phyloP scores from a whole-genome alignment of 495 filamentous ascomycete genomes.

The Astrothelium subdiscretum region DNA sequence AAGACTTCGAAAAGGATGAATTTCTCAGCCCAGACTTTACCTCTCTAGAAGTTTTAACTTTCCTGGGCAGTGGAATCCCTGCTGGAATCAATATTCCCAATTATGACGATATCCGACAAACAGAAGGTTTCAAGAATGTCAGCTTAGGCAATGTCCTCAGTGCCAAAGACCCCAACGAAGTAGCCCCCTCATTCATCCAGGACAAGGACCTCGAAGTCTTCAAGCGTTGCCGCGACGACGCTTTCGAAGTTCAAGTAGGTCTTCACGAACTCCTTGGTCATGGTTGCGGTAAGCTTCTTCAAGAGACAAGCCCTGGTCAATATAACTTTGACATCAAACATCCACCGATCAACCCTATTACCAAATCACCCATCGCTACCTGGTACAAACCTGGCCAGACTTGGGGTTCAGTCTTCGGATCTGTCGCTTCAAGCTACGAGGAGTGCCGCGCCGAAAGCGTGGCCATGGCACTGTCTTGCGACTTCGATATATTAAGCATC shows the following conservation, averaged over 20 bases:
- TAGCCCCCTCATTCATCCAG: conserved; percentile 71
- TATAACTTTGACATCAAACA: conserved; percentile 79
- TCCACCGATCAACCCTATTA: conserved; percentile 72
- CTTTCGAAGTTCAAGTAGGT: conserved; percentile 92
- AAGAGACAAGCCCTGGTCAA: conserved; percentile 67
- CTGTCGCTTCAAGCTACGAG: conserved; percentile 77
- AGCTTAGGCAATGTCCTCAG: conserved; percentile 80
- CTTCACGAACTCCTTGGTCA: conserved; percentile 94
- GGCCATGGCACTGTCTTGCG: conserved; percentile 83
- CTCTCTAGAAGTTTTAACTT: conserved; percentile 41
- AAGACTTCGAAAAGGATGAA: conserved; percentile 87
- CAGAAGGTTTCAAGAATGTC: conserved; percentile 96
- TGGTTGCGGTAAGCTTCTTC: conserved; percentile 87
- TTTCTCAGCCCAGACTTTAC: conserved; percentile 95
- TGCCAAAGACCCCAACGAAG: conserved; percentile 81
- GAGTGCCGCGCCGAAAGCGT: conserved; percentile 78
- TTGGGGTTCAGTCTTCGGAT: conserved; percentile 85
- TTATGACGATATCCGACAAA: conserved; percentile 89
- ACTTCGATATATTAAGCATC: conserved; percentile 77
- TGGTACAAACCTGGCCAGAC: conserved; percentile 93
- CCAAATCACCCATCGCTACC: conserved; percentile 60
- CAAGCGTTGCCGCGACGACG: conserved; percentile 63
- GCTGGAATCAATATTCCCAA: conserved; percentile 66
- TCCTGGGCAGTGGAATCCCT: conserved; percentile 47
- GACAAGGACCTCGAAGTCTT: conserved; percentile 65